These are phyloP conservation scores for Ustilago sp. DNA, from an alignment of 1,284 basidiomycete genomes.

Conservation along the genomic window DNA sequence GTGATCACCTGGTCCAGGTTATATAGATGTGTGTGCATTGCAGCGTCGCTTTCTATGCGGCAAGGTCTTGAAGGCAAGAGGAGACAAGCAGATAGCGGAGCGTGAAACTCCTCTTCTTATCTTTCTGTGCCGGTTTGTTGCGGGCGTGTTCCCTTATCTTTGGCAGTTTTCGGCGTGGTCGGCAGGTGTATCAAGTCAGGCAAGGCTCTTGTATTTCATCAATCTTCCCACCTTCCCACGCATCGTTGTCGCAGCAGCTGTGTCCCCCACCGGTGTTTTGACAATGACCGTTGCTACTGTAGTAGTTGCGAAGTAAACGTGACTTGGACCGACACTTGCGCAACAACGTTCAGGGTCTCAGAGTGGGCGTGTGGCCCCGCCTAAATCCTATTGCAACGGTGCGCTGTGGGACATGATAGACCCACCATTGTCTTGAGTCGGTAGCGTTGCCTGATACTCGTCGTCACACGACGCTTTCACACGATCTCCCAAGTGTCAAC, in stretches of 20 bases:
- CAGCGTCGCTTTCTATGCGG: neutral
- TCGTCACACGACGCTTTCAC: neutral
- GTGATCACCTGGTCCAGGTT: neutral
- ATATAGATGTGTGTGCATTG: slow-evolving; percentile 10
- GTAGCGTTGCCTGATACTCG: neutral
- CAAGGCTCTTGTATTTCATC: neutral
- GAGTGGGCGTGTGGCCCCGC: neutral
- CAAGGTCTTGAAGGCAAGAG: neutral
- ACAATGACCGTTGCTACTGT: neutral
- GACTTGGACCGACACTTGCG: neutral
- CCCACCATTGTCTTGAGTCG: neutral
- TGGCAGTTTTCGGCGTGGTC: neutral
- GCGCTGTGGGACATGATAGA: neutral
- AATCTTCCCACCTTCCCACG: neutral
- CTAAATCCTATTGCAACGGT: neutral
- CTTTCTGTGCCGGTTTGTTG: neutral
- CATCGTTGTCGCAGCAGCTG: neutral
- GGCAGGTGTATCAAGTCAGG: slow-evolving; percentile 3
- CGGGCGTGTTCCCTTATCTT: neutral
- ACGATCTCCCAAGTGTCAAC: too few relatives aligned
- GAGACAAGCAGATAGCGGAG: neutral
- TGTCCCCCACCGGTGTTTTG: neutral
- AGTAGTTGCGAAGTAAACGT: neutral
- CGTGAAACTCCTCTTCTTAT: slow-evolving; percentile 2
- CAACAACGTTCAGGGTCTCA: neutral